A percentile compares a stretch with the other conserved stretches of the same genome.
phyloP scores from a whole-genome alignment of 768 basidiomycete species.

The Suillus discolor region DNA sequence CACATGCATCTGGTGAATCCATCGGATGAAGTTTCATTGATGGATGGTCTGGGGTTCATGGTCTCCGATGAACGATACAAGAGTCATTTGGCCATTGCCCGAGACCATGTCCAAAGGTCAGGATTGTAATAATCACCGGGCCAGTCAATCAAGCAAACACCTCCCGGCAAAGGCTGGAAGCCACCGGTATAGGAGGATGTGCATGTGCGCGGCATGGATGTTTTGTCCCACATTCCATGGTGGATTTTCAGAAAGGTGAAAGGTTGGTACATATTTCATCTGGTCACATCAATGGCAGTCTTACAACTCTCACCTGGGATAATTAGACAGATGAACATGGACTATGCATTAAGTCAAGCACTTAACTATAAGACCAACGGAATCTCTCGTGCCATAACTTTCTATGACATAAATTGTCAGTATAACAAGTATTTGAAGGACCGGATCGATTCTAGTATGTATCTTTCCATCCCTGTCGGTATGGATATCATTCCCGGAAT shows the following conservation, averaged over 20 bases:
- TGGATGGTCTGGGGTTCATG: background rate
- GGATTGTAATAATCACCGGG: slow-evolving; percentile 22
- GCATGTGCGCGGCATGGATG: slow-evolving; percentile 36
- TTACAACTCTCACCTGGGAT: background rate
- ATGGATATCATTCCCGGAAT: slow-evolving; percentile 7
- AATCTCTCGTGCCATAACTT: slow-evolving; percentile 10
- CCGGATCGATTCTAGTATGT: background rate
- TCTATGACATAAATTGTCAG: slow-evolving; percentile 35
- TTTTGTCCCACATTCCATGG: slow-evolving; percentile 31
- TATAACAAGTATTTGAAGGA: slow-evolving; percentile 20
- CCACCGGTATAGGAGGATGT: slow-evolving; percentile 32
- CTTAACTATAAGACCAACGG: slow-evolving; percentile 16
- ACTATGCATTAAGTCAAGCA: slow-evolving; percentile 27
- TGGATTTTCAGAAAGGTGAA: slow-evolving; percentile 37
- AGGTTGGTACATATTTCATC: slow-evolving; percentile 15
- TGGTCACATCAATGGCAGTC: background rate
- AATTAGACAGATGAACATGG: slow-evolving; percentile 31
- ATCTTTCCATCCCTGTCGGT: background rate
- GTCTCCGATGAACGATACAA: background rate
- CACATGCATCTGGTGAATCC: background rate
- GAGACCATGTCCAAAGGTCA: slow-evolving; percentile 12
- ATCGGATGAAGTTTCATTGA: background rate
- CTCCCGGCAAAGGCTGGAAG: slow-evolving; percentile 19
- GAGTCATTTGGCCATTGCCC: background rate
- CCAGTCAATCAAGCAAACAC: slow-evolving; percentile 15